Base-by-base conservation (phyloP, 805 yeast species). In the Hyphopichia homilentoma region DNA sequence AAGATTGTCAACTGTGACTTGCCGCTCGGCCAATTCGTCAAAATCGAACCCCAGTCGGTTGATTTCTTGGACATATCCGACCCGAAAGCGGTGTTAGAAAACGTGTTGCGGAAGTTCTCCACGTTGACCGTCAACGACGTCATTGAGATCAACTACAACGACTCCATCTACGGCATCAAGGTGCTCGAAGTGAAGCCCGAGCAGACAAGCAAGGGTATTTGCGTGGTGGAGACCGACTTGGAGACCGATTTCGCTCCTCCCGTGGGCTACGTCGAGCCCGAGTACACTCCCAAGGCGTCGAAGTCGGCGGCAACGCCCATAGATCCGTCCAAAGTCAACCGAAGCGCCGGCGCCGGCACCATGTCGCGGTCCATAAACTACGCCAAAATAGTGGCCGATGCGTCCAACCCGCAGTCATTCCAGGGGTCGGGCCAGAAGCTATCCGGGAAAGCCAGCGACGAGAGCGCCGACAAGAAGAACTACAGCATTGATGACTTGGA, bases 161-260 rank as follows among this genome's bases (percentile, higher is more conserved):
- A 83, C 43, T 75, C 81, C 15, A 64, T 77, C 2, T 93, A 77
- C 52, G 81, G 80, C 16, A 87, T 93, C 39, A 84, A 80, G 52
- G 89, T 93, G 13, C 63, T 90, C 28, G 97, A 93, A 48, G 85
- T 79, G 17, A 85, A 85, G 48, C 97, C 97, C 0, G 84, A 81
- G 32, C 69, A 77, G 2, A 46, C 57, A 5, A 61, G 66, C 6
- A 63, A 73, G 21, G 84, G 96, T 38, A 81, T 90, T 9, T 90
- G 97, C 68, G 96, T 93, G 4, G 86, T 93, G 17, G 99, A 93
- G 54, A 93, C 98, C 0, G 98, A 93, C 63, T 69, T 93, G 40
- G 95, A 86, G 38, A 95, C 97, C 0, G 99, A 93, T 53, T 93
- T 93, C 65, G 97, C 97, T 2, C 96, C 98, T 2, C 99, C 99